Evolutionary conservation across 495 filamentous ascomycete species (phyloP).

Genomic region (Xylaria intraflava): DNA sequence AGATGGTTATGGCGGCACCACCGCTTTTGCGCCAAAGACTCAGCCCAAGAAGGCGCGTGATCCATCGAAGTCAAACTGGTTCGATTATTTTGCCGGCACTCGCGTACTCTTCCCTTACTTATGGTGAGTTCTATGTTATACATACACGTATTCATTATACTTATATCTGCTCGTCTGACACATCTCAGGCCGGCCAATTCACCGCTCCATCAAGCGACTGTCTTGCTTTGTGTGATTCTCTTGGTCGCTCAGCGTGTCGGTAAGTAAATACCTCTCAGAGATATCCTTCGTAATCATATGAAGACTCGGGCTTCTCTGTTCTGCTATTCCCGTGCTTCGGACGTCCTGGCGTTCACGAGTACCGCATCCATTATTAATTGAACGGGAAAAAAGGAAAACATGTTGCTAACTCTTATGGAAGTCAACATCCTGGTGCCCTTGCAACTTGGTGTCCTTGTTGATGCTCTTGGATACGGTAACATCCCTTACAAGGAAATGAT

Average conservation of each 20-base stretch:
- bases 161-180: slow-evolving; percentile 9
- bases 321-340: background rate
- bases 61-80: slow-evolving; percentile 40
- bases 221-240: slow-evolving; percentile 15
- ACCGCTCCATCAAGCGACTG: slow-evolving; percentile 15
- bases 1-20: slow-evolving; percentile 7
- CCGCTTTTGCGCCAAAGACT: slow-evolving; percentile 23
- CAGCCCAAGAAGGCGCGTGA: slow-evolving; percentile 28
- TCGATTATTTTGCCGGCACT: slow-evolving; percentile 73
- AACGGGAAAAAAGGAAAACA: background rate
- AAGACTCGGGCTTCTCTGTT: background rate
- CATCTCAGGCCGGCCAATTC: slow-evolving; percentile 17
- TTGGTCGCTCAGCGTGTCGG: slow-evolving; percentile 14
- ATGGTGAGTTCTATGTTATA: slow-evolving; percentile 44
- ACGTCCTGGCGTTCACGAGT: background rate
- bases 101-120: slow-evolving; percentile 72
- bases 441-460: slow-evolving; percentile 59
- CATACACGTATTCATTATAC: background rate
- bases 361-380: too few species aligned
- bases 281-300: background rate
- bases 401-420: background rate
- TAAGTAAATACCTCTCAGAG: slow-evolving; percentile 50
- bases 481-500: slow-evolving; percentile 42
- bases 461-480: slow-evolving; percentile 40
- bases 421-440: slow-evolving; percentile 65